These are phyloP conservation scores for Aspergillus sclerotiicarbonarius DNA, from an alignment of 495 filamentous ascomycete genomes.

Conservation along the genomic window DNA sequence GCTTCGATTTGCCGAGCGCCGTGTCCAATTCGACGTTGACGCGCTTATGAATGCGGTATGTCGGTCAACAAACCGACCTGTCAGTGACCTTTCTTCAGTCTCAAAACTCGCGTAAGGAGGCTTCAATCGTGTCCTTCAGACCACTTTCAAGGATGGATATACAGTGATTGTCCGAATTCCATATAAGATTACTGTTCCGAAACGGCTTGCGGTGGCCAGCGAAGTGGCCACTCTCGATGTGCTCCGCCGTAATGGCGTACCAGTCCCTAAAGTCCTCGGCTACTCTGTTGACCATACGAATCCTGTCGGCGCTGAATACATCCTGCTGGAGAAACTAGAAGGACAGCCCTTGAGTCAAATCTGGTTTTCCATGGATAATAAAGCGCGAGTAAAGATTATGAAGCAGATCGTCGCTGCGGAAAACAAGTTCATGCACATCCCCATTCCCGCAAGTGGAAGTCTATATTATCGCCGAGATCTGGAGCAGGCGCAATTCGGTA, in stretches of 20 bases:
- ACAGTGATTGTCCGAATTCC: slow-evolving; percentile 27
- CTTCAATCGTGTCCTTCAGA: slow-evolving; percentile 28
- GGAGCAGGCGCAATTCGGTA: slow-evolving; percentile 11
- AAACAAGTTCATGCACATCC: slow-evolving; percentile 26
- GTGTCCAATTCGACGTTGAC: slow-evolving; percentile 20
- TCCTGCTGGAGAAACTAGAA: slow-evolving; percentile 27
- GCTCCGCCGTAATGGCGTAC: slow-evolving; percentile 26
- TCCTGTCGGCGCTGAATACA: slow-evolving; percentile 27
- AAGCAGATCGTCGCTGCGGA: slow-evolving; percentile 34
- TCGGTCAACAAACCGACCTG: slow-evolving; percentile 10
- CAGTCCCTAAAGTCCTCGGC: slow-evolving; percentile 20
- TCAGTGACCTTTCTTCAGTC: slow-evolving; percentile 17
- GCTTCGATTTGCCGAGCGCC: slow-evolving; percentile 20
- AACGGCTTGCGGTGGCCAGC: slow-evolving; percentile 30
- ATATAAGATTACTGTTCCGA: slow-evolving; percentile 25
- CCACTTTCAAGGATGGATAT: slow-evolving; percentile 26
- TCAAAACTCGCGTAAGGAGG: slow-evolving; percentile 36
- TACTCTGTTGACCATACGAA: slow-evolving; percentile 24
- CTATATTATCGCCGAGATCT: slow-evolving; percentile 33
- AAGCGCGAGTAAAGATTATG: slow-evolving; percentile 31
- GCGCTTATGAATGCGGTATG: slow-evolving; percentile 18
- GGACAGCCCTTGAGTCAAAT: slow-evolving; percentile 21
- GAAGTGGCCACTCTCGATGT: slow-evolving; percentile 37
- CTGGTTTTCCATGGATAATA: slow-evolving; percentile 29
- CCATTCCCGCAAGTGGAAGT: slow-evolving; percentile 34